Conservation (phyloP, 306 rosid species). For the Dryas drummondii region DNA sequence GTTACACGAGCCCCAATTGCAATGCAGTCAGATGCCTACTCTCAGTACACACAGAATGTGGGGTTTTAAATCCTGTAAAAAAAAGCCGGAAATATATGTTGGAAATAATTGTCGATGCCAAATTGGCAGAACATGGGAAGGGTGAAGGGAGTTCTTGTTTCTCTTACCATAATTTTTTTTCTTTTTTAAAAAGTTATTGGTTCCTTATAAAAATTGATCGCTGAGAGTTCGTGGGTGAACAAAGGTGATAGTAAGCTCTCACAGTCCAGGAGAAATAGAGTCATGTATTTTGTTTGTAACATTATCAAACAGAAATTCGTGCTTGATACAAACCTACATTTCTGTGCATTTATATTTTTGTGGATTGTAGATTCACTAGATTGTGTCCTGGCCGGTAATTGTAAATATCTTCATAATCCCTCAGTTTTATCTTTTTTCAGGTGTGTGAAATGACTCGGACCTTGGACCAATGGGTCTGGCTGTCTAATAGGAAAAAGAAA, state of each 20-base stretch:
- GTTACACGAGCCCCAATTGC: slow-evolving; percentile 92
- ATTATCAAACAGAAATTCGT: background rate
- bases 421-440: background rate
- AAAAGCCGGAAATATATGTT: background rate
- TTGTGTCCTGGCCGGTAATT: background rate
- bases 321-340: background rate
- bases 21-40: slow-evolving; percentile 74
- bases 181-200: background rate
- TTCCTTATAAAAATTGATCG: background rate
- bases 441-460: too few species aligned
- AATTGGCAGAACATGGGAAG: background rate
- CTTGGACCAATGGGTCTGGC: background rate
- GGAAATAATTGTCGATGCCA: background rate
- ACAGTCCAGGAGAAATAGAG: background rate
- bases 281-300: background rate
- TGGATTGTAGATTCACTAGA: too few species aligned
- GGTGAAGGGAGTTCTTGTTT: background rate
- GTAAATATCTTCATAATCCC: background rate
- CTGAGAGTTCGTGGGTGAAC: background rate
- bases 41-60: slow-evolving; percentile 69
- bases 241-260: background rate
- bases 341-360: background rate
- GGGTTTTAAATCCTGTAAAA: slow-evolving; percentile 50
- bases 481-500: background rate
- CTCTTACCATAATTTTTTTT: background rate